Evolutionary conservation across 805 yeast genomes (phyloP).

Genomic region (Kodamaea sagamina): DNA sequence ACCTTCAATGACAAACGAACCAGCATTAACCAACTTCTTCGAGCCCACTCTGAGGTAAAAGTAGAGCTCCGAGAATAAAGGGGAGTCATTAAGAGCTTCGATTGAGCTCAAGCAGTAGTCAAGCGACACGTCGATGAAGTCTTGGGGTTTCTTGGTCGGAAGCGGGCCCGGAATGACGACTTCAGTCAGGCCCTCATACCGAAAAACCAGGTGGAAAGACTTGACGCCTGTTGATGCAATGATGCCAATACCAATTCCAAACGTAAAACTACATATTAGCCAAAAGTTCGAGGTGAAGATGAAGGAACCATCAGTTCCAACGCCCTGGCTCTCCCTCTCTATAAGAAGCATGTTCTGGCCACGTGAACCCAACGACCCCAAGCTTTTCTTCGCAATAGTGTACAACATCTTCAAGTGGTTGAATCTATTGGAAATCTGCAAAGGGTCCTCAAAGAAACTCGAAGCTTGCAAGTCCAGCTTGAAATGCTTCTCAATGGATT

Average conservation of each 20-base stretch:
- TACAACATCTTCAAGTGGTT: slow-evolving; percentile 21
- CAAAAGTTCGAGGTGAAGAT: slow-evolving; percentile 17
- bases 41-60: slow-evolving; percentile 2
- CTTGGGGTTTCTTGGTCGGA: background rate
- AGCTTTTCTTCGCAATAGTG: slow-evolving; percentile 15
- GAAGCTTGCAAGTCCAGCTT: slow-evolving; percentile 32
- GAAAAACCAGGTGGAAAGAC: background rate
- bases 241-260: slow-evolving; percentile 41
- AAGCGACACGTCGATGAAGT: slow-evolving; percentile 2
- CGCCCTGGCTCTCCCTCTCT: background rate
- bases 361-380: background rate
- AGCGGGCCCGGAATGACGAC: background rate
- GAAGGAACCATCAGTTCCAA: background rate
- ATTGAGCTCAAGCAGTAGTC: background rate
- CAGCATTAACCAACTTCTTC: slow-evolving; percentile 6
- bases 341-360: background rate
- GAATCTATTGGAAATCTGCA: slow-evolving; percentile 30
- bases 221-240: slow-evolving; percentile 9
- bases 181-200: background rate
- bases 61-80: slow-evolving; percentile 1
- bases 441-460: slow-evolving; percentile 31
- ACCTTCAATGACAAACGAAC: slow-evolving; percentile 6
- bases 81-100: slow-evolving; percentile 4
- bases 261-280: slow-evolving; percentile 34
- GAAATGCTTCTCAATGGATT: slow-evolving; percentile 28